These are phyloP conservation scores for Penicillium sp. DNA, from an alignment of 2,329 filamentous ascomycete species.

Conservation along the genomic window DNA sequence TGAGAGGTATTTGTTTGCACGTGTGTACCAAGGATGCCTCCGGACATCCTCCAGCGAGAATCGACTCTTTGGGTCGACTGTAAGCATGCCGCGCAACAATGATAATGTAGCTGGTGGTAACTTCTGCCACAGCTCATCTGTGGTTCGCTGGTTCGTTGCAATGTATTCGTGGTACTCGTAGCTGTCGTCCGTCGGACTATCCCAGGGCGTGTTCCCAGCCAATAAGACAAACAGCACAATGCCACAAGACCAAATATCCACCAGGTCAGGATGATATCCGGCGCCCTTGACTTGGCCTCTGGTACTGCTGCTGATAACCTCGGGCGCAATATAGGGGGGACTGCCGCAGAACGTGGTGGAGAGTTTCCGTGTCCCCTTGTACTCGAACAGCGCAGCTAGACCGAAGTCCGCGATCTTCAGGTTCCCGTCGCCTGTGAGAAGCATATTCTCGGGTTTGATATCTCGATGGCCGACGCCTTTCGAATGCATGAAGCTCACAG, in stretches of 20 bases:
- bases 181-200: conserved; percentile 78
- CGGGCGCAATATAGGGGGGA: conserved; percentile 94
- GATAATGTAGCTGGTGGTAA: conserved; percentile 72
- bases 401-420: conserved; percentile 97
- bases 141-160: conserved; percentile 71
- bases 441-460: conserved; percentile 91
- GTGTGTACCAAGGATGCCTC: conserved; percentile 91
- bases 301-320: conserved; percentile 63
- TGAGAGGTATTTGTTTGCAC: conserved; percentile 71
- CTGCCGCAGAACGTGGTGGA: conserved; percentile 91
- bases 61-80: conserved; percentile 66
- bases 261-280: conserved; percentile 64
- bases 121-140: conserved; percentile 79
- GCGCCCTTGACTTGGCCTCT: conserved; percentile 46
- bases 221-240: conserved; percentile 96
- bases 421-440: conserved; percentile 77
- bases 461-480: conserved; percentile 93
- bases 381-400: conserved; percentile 87
- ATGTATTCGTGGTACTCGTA: conserved; percentile 91
- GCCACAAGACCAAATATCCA: conserved; percentile 95
- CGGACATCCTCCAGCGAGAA: conserved; percentile 86
- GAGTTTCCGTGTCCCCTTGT: conserved; percentile 75
- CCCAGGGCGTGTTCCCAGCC: conserved; percentile 97
- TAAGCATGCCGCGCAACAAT: conserved; percentile 89
- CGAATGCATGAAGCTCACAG: conserved; percentile 91